Conservation (phyloP, 192 early-diverging fungal genomes). For the Backusella tarrabulga region DNA sequence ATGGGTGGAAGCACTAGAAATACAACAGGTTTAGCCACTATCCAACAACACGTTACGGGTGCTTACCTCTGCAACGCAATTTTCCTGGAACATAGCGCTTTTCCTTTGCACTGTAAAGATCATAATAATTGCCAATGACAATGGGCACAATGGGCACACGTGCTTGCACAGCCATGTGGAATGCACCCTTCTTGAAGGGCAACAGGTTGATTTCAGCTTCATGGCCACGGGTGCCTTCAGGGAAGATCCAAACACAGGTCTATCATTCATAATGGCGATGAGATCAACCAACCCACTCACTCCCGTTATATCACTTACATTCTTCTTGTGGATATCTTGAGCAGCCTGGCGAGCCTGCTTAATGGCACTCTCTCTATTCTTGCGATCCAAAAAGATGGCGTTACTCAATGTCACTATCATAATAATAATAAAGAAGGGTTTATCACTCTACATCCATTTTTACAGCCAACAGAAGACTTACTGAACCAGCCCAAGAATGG, state of each 20-base stretch:
- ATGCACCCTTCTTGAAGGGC: conserved; percentile 97
- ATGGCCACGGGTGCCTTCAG: conserved; percentile 87
- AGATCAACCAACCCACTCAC: not conserved
- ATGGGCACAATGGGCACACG: conserved; percentile 86
- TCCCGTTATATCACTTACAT: conserved; percentile 43
- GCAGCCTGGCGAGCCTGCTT: conserved; percentile 76
- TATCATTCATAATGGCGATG: conserved; percentile 14
- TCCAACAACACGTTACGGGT: not conserved
- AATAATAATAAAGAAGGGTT: not conserved
- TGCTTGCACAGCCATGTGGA: conserved; percentile 88
- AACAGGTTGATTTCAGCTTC: conserved; percentile 67
- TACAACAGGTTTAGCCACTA: not conserved
- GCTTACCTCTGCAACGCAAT: conserved; percentile 18
- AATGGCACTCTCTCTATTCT: conserved; percentile 75
- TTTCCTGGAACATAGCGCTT: conserved; percentile 51
- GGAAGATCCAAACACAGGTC: conserved; percentile 82
- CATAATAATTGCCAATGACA: conserved; percentile 70
- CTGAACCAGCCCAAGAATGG: conserved; percentile 78
- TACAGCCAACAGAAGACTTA: conserved; percentile 33
- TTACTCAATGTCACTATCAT: conserved; percentile 68
- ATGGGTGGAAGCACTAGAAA: conserved; percentile 48
- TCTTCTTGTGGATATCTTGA: conserved; percentile 68
- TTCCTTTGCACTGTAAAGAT: conserved; percentile 56
- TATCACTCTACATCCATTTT: no score
- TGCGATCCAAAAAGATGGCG: conserved; percentile 86